phyloP scores from a whole-genome alignment of 805 yeast species.

The Ogataea nitratoaversa region DNA sequence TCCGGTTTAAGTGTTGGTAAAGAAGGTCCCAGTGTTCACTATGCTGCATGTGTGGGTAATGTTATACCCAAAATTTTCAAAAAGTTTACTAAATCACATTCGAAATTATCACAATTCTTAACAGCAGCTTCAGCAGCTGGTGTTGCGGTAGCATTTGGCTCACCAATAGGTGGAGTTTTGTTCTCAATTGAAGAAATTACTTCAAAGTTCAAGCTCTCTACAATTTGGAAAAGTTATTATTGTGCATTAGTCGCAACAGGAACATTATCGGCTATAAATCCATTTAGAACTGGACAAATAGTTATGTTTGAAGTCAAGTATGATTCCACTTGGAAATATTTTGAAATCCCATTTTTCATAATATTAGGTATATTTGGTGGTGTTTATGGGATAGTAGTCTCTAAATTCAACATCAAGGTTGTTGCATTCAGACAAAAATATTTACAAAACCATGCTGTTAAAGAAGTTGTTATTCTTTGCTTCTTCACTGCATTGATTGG shows the following conservation, averaged over 20 bases:
- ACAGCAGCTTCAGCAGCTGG: conserved; percentile 97
- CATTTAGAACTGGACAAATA: conserved; percentile 91
- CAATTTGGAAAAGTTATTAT: conserved; percentile 88
- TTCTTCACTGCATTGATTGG: conserved; percentile 69
- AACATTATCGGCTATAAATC: conserved; percentile 74
- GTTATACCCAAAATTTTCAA: conserved; percentile 56
- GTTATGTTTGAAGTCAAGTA: conserved; percentile 91
- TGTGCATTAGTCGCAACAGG: conserved; percentile 87
- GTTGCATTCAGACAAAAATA: conserved; percentile 74
- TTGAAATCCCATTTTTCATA: conserved; percentile 78
- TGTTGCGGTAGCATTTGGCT: conserved; percentile 96
- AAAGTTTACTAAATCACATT: conserved; percentile 41
- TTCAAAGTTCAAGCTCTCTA: conserved; percentile 63
- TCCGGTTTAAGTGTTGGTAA: conserved; percentile 93
- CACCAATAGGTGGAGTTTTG: conserved; percentile 94
- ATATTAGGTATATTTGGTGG: conserved; percentile 90
- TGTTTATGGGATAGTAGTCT: conserved; percentile 73
- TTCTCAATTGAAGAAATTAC: conserved; percentile 92
- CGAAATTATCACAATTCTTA: conserved; percentile 52
- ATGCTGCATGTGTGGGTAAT: conserved; percentile 94
- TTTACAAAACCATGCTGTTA: conserved; percentile 52
- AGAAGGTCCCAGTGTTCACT: conserved; percentile 98
- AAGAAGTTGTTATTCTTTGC: conserved; percentile 69
- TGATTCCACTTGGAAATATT: conserved; percentile 79
- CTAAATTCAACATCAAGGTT: conserved; percentile 69